Evolutionary conservation across 495 filamentous ascomycete species (phyloP).

Genomic region (Tuber aestivum): DNA sequence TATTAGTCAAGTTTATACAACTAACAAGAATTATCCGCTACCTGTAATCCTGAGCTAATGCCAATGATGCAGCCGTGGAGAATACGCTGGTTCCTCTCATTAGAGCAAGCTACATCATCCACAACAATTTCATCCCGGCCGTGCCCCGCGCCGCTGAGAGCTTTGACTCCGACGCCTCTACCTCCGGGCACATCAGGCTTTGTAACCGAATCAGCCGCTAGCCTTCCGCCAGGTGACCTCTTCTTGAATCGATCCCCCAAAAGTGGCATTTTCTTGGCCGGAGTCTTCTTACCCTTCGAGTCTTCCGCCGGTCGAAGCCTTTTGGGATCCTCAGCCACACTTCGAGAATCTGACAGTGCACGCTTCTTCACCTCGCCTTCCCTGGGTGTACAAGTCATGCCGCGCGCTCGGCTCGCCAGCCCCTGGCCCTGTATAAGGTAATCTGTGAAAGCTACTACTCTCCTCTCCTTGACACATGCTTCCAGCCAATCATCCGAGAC

Average conservation of each 20-base stretch:
- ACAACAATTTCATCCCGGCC: conserved; percentile 12
- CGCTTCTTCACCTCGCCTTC: conserved; percentile 12
- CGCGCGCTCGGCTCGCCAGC: conserved; percentile 8
- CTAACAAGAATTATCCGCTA: conserved; percentile 6
- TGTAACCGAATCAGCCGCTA: conserved; percentile 33
- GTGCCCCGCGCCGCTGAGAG: background rate
- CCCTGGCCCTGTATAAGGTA: conserved; percentile 35
- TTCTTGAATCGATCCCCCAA: conserved; percentile 29
- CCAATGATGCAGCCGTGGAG: conserved; percentile 30
- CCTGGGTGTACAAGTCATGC: background rate
- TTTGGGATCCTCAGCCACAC: conserved; percentile 25
- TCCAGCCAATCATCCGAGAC: conserved; percentile 77
- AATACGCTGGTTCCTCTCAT: conserved; percentile 6
- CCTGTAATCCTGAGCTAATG: conserved; percentile 34
- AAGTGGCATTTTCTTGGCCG: conserved; percentile 36
- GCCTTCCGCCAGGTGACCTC: conserved; percentile 17
- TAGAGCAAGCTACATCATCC: background rate
- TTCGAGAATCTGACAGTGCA: conserved; percentile 6
- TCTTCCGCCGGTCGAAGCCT: conserved; percentile 24
- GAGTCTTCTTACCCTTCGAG: conserved; percentile 29
- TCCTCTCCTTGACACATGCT: conserved; percentile 61
- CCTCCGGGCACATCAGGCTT: conserved; percentile 22
- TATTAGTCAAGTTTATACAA: background rate
- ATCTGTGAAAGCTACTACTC: conserved; percentile 49
- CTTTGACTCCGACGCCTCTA: background rate